phyloP scores from a whole-genome alignment of 108 stramenopile genomes.

The Stephanodiscus minutulus region DNA sequence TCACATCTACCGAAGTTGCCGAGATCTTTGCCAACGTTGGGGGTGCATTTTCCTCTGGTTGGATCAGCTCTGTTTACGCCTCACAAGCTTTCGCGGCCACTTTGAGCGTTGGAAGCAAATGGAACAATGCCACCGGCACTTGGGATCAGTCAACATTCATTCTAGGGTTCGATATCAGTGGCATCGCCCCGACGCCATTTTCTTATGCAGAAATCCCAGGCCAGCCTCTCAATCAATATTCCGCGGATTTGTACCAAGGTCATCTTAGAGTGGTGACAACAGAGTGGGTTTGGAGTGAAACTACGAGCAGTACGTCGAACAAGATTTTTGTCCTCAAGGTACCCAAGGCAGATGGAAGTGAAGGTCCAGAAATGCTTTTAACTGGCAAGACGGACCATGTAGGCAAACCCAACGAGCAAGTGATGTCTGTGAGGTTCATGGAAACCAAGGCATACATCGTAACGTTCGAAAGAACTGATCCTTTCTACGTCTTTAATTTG shows the following conservation, averaged over 20 bases:
- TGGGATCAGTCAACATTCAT: slow-evolving; percentile 50
- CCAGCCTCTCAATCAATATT: slow-evolving; percentile 43
- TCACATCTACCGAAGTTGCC: no score
- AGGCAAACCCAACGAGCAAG: slow-evolving; percentile 46
- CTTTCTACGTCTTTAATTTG: slow-evolving; percentile 41
- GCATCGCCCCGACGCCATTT: slow-evolving; percentile 23
- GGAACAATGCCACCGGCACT: slow-evolving; percentile 10
- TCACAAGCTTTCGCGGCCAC: slow-evolving; percentile 40
- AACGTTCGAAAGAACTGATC: slow-evolving; percentile 45
- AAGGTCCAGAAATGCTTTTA: slow-evolving; percentile 30
- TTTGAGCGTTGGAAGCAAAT: slow-evolving; percentile 23
- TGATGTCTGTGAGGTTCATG: slow-evolving; percentile 42
- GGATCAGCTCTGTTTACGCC: slow-evolving; percentile 31
- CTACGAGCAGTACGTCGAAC: slow-evolving; percentile 32
- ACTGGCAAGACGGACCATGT: slow-evolving; percentile 42
- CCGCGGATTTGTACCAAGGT: slow-evolving; percentile 44
- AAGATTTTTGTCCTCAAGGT: slow-evolving; percentile 49
- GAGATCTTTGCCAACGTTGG: slow-evolving; percentile 26
- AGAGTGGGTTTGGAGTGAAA: slow-evolving; percentile 25
- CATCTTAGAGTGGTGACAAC: slow-evolving; percentile 51
- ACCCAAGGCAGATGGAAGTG: slow-evolving; percentile 10
- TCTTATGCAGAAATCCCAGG: slow-evolving; percentile 34
- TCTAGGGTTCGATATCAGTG: slow-evolving; percentile 38
- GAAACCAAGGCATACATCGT: slow-evolving; percentile 47
- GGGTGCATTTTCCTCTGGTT: slow-evolving; percentile 41